Evolutionary conservation across 2,329 filamentous ascomycete genomes (phyloP), one percentile per base, ranked within the genome.

Genomic region (Verticillium nonalfalfae): DNA sequence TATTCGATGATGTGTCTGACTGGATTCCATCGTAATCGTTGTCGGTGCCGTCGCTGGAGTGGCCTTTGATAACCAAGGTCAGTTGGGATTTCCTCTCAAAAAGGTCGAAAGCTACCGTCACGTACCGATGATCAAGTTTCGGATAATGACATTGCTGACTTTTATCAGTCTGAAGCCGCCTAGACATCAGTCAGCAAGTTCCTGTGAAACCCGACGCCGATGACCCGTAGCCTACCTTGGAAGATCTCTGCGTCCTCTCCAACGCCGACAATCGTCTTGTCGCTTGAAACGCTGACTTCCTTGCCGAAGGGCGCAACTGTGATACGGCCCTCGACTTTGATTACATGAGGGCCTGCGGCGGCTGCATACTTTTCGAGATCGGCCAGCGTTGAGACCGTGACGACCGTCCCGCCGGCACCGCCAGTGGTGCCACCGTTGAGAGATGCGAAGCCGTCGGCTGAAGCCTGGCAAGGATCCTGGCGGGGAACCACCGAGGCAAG

Each of bases 371-470:
- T 65, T 21, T 66, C 67, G 3, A 69, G 64, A 15, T 69, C 67
- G 3, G 61, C 64, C 21, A 68, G 66, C 3, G 62, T 68, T 1
- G 61, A 61, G 1, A 69, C 66, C 2, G 63, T 57, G 7, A 69
- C 67, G 2, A 63, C 59, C 7, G 66, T 62, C 0, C 68, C 68
- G 1, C 67, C 67, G 0, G 56, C 63, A 7, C 67, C 67, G 14
- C 67, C 68, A 1, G 66, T 68, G 2, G 67, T 69, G 4, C 68
- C 68, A 10, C 67, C 68, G 54, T 68, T 67, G 6, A 68, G 61
- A 3, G 67, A 70, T 4, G 68, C 67, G 33, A 70, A 69, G 1
- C 68, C 68, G 5, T 65, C 61, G 15, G 66, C 66, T 15, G 71
- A 58, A 2, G 63, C 57, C 5, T 58, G 50, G 34, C 61, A 60